Evolutionary conservation across 1,139 yeast species (phyloP).

Genomic region (Scheffersomyces illinoinensis): DNA sequence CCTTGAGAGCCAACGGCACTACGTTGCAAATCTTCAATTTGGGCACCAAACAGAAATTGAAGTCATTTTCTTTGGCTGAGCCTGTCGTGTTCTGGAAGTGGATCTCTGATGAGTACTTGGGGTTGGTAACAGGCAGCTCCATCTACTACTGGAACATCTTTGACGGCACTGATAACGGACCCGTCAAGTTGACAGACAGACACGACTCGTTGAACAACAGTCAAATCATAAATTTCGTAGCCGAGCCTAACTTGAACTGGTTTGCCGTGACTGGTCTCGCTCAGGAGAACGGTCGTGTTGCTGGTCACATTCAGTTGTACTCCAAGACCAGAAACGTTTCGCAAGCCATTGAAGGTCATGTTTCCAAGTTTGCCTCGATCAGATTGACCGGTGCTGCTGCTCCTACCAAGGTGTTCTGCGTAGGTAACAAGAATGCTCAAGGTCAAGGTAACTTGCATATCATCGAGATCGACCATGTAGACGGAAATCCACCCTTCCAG

Average conservation of each 20-base stretch:
- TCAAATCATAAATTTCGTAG: constrained; percentile 89
- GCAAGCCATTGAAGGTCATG: constrained; percentile 98
- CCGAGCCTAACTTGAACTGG: constrained; percentile 85
- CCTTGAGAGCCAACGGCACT: constrained; percentile 94
- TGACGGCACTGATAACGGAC: constrained; percentile 79
- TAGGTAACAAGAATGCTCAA: constrained; percentile 82
- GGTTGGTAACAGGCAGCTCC: constrained; percentile 77
- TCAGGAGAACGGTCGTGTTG: constrained; percentile 92
- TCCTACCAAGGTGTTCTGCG: constrained; percentile 87
- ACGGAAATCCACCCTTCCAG: constrained; percentile 79
- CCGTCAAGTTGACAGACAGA: constrained; percentile 77
- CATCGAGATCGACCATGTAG: constrained; percentile 94
- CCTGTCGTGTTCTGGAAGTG: constrained; percentile 97
- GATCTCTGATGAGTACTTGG: constrained; percentile 73
- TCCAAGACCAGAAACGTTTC: constrained; percentile 88
- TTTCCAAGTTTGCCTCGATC: constrained; percentile 81
- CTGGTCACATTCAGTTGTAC: constrained; percentile 93
- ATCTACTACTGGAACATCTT: constrained; percentile 82
- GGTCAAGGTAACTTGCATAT: constrained; percentile 89
- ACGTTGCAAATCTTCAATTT: constrained; percentile 93
- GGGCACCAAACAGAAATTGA: constrained; percentile 82
- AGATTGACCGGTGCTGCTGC: constrained; percentile 70
- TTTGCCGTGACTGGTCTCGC: constrained; percentile 94
- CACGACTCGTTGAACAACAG: constrained; percentile 77
- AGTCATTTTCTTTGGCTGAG: constrained; percentile 82